Evolutionary conservation across 495 filamentous ascomycete species (phyloP).

Genomic region (Aspergillus conjunctus): DNA sequence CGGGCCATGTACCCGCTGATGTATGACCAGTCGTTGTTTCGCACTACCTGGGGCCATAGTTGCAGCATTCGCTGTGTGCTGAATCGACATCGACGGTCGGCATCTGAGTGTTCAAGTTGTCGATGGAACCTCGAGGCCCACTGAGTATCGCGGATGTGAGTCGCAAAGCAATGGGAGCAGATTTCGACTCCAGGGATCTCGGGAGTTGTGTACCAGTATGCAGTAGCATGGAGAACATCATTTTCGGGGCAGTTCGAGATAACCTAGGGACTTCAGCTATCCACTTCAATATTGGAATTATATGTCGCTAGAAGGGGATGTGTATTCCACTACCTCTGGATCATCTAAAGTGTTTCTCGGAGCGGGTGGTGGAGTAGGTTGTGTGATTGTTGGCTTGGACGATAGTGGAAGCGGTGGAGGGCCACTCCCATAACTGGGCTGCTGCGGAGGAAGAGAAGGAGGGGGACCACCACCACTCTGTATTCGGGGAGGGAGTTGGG

Average conservation of each 20-base stretch:
- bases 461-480: neutral
- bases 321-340: neutral
- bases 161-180: constrained; percentile 7
- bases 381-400: neutral
- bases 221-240: neutral
- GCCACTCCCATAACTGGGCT: neutral
- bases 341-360: neutral
- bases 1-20: constrained; percentile 1
- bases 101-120: neutral
- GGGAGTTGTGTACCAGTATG: constrained; percentile 1
- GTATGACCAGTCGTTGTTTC: constrained; percentile 6
- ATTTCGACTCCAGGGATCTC: neutral
- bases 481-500: neutral
- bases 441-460: neutral
- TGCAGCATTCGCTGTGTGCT: constrained; percentile 4
- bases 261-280: neutral
- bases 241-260: neutral
- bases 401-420: neutral
- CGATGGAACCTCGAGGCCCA: neutral
- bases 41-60: constrained; percentile 2
- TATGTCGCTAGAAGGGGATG: too few relatives aligned
- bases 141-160: neutral
- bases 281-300: neutral
- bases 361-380: neutral
- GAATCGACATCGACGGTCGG: constrained; percentile 2